Percentiles rank a stretch among this genome's conserved stretches.
phyloP scores from a whole-genome alignment of 2,329 filamentous ascomycete species.

The Colletotrichum eleusines region DNA sequence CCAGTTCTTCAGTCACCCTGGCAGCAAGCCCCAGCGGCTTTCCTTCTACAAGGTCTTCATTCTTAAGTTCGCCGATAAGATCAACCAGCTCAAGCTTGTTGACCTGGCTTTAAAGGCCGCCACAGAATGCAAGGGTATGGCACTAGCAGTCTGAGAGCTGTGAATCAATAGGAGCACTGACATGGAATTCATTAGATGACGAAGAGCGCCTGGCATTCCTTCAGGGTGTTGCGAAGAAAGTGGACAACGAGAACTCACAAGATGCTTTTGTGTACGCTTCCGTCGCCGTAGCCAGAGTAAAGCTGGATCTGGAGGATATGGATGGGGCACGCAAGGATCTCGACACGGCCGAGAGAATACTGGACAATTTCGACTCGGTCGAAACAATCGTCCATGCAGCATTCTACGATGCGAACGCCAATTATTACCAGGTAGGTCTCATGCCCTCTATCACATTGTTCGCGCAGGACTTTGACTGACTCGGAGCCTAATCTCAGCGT shows the following conservation, averaged over 20 bases:
- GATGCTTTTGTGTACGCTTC: conserved; percentile 96
- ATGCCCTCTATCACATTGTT: neutral
- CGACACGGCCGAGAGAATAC: conserved; percentile 85
- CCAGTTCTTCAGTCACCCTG: conserved; percentile 85
- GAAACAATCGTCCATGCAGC: conserved; percentile 95
- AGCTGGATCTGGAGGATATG: conserved; percentile 82
- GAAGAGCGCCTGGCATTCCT: conserved; percentile 89
- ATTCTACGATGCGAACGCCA: conserved; percentile 95
- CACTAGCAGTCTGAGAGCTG: neutral
- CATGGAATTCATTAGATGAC: conserved; percentile 71
- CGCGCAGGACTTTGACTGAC: conserved; percentile 51
- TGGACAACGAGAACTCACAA: conserved; percentile 92
- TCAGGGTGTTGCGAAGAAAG: conserved; percentile 84
- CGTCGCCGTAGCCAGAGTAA: conserved; percentile 88
- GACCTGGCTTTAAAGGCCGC: conserved; percentile 89
- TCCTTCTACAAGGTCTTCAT: conserved; percentile 95
- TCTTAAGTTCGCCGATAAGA: conserved; percentile 96
- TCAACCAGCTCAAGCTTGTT: conserved; percentile 98
- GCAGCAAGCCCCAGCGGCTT: conserved; percentile 87
- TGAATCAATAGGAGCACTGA: conserved; percentile 17
- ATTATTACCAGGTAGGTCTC: conserved; percentile 82
- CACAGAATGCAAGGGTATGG: conserved; percentile 81
- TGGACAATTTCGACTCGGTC: conserved; percentile 93
- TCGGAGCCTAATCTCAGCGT: conserved; percentile 52
- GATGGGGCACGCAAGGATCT: conserved; percentile 89